Evolutionary conservation across 2,329 filamentous ascomycete species (phyloP), one percentile per base, ranked within the genome.

Genomic region (Harringtonia lauricola): DNA sequence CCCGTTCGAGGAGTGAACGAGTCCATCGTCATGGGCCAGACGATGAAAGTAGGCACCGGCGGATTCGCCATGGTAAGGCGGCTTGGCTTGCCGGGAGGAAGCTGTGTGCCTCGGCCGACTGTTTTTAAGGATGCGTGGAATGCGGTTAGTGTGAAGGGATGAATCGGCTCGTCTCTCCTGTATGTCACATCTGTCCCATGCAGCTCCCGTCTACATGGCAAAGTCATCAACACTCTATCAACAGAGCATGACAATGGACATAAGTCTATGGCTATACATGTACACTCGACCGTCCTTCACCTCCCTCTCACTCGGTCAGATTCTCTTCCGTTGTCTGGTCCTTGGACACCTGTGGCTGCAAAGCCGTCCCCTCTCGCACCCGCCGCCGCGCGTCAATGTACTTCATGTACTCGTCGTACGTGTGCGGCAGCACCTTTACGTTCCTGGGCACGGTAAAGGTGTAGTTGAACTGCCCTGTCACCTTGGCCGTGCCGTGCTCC

Each of bases 11-110:
- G 92, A 54, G 92, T 98, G 9, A 86, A 79, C 43, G 92, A 98
- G 66, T 94, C 88, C 64, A 96, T 98, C 58, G 98, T 98, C 59
- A 92, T 95, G 83, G 92, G 92, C 15, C 90, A 96, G 70, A 89
- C 83, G 34, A 94, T 96, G 76, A 76, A 76, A 36, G 71, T 96
- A 29, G 92, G 92, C 6, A 98, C 92, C 0, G 92, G 92, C 4
- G 83, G 86, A 2, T 92, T 96, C 72, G 82, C 92, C 58, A 84
- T 96, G 18, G 84, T 95, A 4, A 70, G 88, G 35, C 74, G 78
- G 47, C 64, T 96, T 50, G 82, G 82, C 48, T 72, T 94, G 47
- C 68, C 68, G 33, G 70, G 78, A 8, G 60, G 71, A 57, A 55
- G 83, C 52, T 64, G 85, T 26, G 64, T 64, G 19, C 66, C 67